A percentile compares a stretch with the other conserved stretches of the same genome.
These are phyloP conservation scores for Tolypocladium guangdongense DNA, from an alignment of 2,329 filamentous ascomycete species.

Conservation along the genomic window DNA sequence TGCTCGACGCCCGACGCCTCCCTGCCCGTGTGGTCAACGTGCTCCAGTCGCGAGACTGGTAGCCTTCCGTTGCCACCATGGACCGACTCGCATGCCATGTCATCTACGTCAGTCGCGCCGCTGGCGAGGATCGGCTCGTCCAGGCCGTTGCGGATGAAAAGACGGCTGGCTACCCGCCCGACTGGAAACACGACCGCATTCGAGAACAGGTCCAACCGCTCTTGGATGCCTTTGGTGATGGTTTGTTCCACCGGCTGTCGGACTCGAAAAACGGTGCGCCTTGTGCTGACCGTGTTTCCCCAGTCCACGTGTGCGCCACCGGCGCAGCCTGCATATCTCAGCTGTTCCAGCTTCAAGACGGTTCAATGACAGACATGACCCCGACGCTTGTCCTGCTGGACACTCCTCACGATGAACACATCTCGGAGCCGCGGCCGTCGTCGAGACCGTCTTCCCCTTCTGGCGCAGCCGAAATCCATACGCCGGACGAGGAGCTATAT, in stretches of 20 bases:
- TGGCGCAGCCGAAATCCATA: conserved; percentile 27
- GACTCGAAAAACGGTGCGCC: background rate
- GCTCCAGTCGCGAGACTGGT: conserved; percentile 51
- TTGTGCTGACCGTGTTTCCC: conserved; percentile 9
- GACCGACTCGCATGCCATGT: conserved; percentile 46
- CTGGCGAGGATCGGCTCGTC: conserved; percentile 35
- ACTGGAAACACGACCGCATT: conserved; percentile 28
- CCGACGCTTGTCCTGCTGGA: conserved; percentile 49
- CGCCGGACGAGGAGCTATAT: conserved; percentile 39
- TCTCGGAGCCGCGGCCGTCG: conserved; percentile 20
- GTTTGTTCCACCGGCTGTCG: conserved; percentile 21
- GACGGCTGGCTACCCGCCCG: conserved; percentile 7
- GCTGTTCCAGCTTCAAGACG: conserved; percentile 41
- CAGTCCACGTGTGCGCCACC: conserved; percentile 44
- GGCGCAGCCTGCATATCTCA: conserved; percentile 42
- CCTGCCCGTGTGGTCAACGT: conserved; percentile 36
- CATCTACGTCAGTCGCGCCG: conserved; percentile 47
- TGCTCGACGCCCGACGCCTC: conserved; percentile 2
- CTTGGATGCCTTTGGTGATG: conserved; percentile 43
- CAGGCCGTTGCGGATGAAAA: conserved; percentile 11
- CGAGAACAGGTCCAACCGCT: conserved; percentile 36
- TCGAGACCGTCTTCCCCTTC: conserved; percentile 26
- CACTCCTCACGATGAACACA: conserved; percentile 38
- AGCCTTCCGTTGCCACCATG: conserved; percentile 45
- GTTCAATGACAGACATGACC: conserved; percentile 38